Conservation (phyloP, 441 rosid species). For the Lepidium campestre region DNA sequence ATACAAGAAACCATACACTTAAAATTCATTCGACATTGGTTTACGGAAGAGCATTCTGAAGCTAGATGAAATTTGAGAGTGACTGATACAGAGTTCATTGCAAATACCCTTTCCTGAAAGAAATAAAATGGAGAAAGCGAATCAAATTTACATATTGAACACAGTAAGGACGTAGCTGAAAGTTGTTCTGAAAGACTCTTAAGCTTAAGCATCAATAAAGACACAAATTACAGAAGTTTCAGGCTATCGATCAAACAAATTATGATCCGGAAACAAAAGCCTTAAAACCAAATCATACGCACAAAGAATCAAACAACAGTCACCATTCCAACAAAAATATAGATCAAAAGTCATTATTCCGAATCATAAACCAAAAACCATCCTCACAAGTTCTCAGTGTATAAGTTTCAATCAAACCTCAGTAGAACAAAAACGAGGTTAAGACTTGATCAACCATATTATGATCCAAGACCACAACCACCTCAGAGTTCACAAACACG, state of each 20-base stretch:
- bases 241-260: not conserved
- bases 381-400: not conserved
- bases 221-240: not conserved
- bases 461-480: not conserved
- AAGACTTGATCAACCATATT: not conserved
- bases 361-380: not conserved
- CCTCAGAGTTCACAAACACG: not conserved
- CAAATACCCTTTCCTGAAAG: slow-evolving; percentile 27
- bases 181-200: not conserved
- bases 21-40: slow-evolving; percentile 34
- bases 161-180: not conserved
- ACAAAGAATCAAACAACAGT: not conserved
- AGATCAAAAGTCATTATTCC: not conserved
- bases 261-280: not conserved
- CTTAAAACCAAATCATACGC: not conserved
- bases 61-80: slow-evolving; percentile 41
- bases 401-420: not conserved
- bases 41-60: slow-evolving; percentile 40
- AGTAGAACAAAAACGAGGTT: slow-evolving; percentile 1
- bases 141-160: slow-evolving; percentile 7
- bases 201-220: not conserved
- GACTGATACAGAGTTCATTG: slow-evolving; percentile 47
- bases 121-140: not conserved
- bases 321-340: not conserved
- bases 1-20: slow-evolving; percentile 35